phyloP scores from a whole-genome alignment of 306 rosid species.

The Arachis stenosperma region DNA sequence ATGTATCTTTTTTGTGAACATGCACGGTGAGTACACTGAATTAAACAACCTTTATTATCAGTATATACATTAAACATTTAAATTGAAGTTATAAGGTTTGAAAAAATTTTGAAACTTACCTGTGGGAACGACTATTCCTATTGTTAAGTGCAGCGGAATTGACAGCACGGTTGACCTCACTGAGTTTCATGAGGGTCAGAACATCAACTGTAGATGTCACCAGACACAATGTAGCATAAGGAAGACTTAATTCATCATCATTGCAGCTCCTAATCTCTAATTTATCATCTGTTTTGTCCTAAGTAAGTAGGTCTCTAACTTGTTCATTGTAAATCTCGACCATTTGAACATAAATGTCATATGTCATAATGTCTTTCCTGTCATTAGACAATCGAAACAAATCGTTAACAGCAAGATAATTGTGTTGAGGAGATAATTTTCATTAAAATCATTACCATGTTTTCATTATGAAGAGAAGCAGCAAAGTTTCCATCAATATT shows the following conservation, averaged over 20 bases:
- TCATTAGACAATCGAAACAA: constrained; percentile 67
- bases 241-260: constrained; percentile 78
- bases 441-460: constrained; percentile 43
- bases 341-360: constrained; percentile 89
- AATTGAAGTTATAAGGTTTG: neutral
- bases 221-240: constrained; percentile 66
- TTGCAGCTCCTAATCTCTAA: constrained; percentile 89
- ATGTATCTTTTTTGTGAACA: constrained; percentile 77
- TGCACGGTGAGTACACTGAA: constrained; percentile 89
- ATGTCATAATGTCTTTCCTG: constrained; percentile 64
- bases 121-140: constrained; percentile 92
- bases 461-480: constrained; percentile 55
- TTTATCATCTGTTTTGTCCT: constrained; percentile 66
- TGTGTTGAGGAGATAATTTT: too few relatives aligned
- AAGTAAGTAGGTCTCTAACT: constrained; percentile 93
- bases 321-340: constrained; percentile 96
- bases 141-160: constrained; percentile 81
- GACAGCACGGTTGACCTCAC: constrained; percentile 80
- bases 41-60: constrained; percentile 32
- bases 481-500: constrained; percentile 67
- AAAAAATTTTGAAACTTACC: constrained; percentile 47
- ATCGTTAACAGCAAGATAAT: constrained; percentile 86
- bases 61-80: constrained; percentile 27
- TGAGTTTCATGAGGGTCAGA: constrained; percentile 74
- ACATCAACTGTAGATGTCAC: constrained; percentile 83